A percentile compares a stretch with the other conserved stretches of the same genome.
phyloP scores from a whole-genome alignment of 441 rosid species.

The Hura crepitans region DNA sequence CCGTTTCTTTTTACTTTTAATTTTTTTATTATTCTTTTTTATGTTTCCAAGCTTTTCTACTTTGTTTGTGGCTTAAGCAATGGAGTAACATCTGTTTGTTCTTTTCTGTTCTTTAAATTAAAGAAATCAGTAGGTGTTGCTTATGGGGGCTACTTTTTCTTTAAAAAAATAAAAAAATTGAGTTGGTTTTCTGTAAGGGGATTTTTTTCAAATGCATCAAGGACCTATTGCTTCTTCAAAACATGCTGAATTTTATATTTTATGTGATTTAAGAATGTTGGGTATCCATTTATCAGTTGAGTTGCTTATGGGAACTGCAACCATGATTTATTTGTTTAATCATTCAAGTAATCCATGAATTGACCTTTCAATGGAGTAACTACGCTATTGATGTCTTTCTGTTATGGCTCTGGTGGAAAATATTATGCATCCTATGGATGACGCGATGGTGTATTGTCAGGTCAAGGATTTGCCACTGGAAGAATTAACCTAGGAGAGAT shows the following conservation, averaged over 20 bases:
- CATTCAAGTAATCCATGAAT: background rate
- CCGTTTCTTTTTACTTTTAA: background rate
- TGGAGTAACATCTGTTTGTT: background rate
- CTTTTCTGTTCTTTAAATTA: background rate
- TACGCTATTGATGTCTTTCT: background rate
- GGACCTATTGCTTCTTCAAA: background rate
- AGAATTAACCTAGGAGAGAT: conserved; percentile 62
- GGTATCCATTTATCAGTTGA: background rate
- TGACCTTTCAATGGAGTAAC: background rate
- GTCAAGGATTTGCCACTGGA: conserved; percentile 60
- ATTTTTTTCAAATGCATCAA: background rate
- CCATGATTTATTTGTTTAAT: background rate
- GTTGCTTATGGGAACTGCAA: background rate
- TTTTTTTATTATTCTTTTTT: background rate
- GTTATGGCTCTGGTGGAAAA: background rate
- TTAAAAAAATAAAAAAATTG: background rate
- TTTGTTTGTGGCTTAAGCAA: background rate
- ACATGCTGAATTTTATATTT: background rate
- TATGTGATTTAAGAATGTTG: background rate
- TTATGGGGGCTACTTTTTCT: background rate
- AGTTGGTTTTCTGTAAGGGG: background rate
- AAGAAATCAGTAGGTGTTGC: background rate
- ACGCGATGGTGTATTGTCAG: conserved; percentile 32
- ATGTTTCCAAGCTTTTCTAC: background rate
- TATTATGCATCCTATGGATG: conserved; percentile 1